Base-by-base conservation (phyloP, 225 moss, liverwort and hornwort species). In the Thuidium tamariscinum region DNA sequence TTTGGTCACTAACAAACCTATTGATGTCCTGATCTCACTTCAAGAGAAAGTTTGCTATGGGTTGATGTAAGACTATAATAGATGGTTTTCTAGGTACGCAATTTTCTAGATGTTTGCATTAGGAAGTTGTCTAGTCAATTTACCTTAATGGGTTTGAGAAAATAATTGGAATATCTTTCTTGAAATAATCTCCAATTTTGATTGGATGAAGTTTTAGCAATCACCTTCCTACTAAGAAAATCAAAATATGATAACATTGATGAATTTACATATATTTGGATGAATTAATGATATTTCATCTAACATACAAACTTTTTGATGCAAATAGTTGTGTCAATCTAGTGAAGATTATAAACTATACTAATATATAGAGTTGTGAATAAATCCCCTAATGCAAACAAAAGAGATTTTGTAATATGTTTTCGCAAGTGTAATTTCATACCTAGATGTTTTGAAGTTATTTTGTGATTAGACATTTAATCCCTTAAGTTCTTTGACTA, bases 351-450 rank as follows among this genome's bases (percentile, higher is more conserved):
- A 25, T 16, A 25, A 55, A 36, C 4, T 36, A 36, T 3, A 36
- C 25, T 25, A 34, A 20, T 30, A 55, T 32, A 25, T 9, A 55
- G 10, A 54, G 55, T 36, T 55, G 6, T 5, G 1, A 75, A n/a
- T 54, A 22, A 75, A 16, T 15, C 7, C 9, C 4, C 23, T 23
- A 13, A 15, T 3, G 32, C 2, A 3, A 11, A 54, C 21, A 54
- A 44, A 36, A 14, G 23, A 9, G 5, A 14, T 51, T 54, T 0
- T 37, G 0, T 11, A 25, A 16, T 0, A 3, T 39, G 16, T 22
- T 7, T 37, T 77, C 2, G 21, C 5, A 74, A 52, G 51, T 21
- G 3, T 74, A 74, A 74, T 13, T 74, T 74, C 22, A 34, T n/a
- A 14, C 5, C 8, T 51, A 17, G 2, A 22, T 21, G n/a, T 44